phyloP scores from a whole-genome alignment of 306 rosid species.

The Pyrus communis region DNA sequence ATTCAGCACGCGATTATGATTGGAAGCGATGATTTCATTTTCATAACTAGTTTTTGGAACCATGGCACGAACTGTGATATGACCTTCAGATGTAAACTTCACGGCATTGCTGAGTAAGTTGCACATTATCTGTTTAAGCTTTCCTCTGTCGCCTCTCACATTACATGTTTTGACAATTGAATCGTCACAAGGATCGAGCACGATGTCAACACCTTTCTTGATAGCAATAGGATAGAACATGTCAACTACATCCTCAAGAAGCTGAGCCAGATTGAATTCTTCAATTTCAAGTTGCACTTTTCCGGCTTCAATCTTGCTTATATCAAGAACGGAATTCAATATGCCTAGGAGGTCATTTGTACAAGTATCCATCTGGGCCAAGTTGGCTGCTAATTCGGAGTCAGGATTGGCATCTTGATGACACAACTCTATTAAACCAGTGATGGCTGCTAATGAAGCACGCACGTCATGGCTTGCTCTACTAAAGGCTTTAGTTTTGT shows the following conservation, averaged over 20 bases:
- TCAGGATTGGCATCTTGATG: conserved; percentile 24
- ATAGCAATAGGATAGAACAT: conserved; percentile 52
- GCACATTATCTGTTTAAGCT: conserved; percentile 60
- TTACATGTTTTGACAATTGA: conserved; percentile 42
- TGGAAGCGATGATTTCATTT: conserved; percentile 32
- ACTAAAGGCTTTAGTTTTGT: conserved; percentile 59
- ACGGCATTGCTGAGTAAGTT: conserved; percentile 77
- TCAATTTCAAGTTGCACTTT: conserved; percentile 71
- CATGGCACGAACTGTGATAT: conserved; percentile 57
- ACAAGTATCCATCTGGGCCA: conserved; percentile 55
- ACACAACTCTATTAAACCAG: conserved; percentile 61
- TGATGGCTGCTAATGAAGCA: conserved; percentile 56
- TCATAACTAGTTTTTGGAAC: conserved; percentile 37
- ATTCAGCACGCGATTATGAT: conserved; percentile 10
- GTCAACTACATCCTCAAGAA: conserved; percentile 71
- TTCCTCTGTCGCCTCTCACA: conserved; percentile 72
- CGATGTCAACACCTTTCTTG: conserved; percentile 62
- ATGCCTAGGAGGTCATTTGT: conserved; percentile 61
- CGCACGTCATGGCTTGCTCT: conserved; percentile 81
- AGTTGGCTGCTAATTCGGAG: conserved; percentile 42
- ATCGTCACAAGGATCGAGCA: conserved; percentile 64
- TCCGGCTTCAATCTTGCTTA: conserved; percentile 84
- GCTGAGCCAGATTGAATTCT: conserved; percentile 55
- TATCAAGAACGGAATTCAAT: conserved; percentile 70
- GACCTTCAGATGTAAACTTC: conserved; percentile 64